A percentile compares a stretch with the other conserved stretches of the same genome.
phyloP scores from a whole-genome alignment of 306 rosid genomes.

The Pyrus communis region DNA sequence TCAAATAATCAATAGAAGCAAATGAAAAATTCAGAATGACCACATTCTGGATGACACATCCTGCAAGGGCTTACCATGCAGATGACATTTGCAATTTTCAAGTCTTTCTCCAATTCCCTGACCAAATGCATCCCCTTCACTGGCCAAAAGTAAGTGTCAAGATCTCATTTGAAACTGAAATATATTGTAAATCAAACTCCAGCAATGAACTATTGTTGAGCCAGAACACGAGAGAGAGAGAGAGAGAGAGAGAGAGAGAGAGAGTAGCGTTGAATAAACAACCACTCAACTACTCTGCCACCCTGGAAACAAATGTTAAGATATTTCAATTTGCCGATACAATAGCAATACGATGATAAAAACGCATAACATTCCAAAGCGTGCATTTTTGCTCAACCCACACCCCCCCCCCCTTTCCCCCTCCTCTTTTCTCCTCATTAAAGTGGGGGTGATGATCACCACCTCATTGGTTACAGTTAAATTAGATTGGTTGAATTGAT shows the following conservation, averaged over 20 bases:
- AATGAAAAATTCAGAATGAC: conserved; percentile 7
- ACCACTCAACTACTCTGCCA: neutral
- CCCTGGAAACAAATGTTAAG: neutral
- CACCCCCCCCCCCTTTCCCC: neutral
- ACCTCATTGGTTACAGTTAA: neutral
- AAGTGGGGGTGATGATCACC: neutral
- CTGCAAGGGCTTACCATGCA: conserved; percentile 65
- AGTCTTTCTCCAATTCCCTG: conserved; percentile 92
- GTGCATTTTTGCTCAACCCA: neutral
- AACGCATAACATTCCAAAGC: neutral
- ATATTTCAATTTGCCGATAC: neutral
- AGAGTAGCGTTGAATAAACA: neutral
- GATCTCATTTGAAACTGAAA: conserved; percentile 28
- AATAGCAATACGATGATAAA: neutral
- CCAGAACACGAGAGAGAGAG: neutral
- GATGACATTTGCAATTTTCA: conserved; percentile 92
- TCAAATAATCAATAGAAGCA: conserved; percentile 1
- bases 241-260: neutral
- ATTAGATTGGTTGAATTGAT: neutral
- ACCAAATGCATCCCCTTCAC: conserved; percentile 99
- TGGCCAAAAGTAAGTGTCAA: conserved; percentile 89
- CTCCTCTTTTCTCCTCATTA: no score
- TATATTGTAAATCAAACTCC: conserved; percentile 5
- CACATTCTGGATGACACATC: conserved; percentile 8
- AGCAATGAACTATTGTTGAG: neutral